Conservation (phyloP, 2,329 filamentous ascomycete species). For the Hortaea werneckii region DNA sequence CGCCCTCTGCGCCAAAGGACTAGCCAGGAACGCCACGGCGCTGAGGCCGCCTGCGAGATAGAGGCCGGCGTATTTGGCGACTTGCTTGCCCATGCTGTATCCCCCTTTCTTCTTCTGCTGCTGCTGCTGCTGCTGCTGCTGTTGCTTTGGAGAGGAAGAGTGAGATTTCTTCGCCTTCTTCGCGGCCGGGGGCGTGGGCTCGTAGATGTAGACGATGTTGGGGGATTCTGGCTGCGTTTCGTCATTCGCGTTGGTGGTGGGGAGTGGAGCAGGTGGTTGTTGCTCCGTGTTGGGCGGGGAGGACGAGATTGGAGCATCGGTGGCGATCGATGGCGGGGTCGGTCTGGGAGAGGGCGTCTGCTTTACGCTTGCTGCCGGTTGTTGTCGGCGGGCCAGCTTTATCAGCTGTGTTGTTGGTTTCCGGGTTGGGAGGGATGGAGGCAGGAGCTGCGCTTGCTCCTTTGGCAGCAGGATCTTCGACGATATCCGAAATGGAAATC, state of each 20-base stretch:
- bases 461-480: not conserved
- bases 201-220: not conserved
- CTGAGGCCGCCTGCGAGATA: conserved; percentile 15
- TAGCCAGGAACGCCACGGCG: conserved; percentile 17
- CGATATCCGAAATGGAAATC: conserved; percentile 1
- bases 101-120: conserved; percentile 6
- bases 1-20: conserved; percentile 15
- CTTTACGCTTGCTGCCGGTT: not conserved
- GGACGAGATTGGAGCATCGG: not conserved
- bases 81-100: not conserved
- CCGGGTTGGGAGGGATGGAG: no score
- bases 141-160: no score
- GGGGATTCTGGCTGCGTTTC: no score
- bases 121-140: not conserved
- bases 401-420: no score
- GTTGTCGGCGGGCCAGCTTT: no score
- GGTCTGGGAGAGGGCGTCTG: no score
- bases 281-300: no score
- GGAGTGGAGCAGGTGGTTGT: no score
- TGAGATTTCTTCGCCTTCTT: no score
- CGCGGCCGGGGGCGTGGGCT: not conserved
- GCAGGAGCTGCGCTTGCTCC: no score
- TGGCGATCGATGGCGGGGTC: not conserved
- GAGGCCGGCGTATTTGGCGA: conserved; percentile 10
- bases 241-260: no score